These are phyloP conservation scores for Plasmodium ovale DNA, from an alignment of 169 alveolate species.

Conservation along the genomic window DNA sequence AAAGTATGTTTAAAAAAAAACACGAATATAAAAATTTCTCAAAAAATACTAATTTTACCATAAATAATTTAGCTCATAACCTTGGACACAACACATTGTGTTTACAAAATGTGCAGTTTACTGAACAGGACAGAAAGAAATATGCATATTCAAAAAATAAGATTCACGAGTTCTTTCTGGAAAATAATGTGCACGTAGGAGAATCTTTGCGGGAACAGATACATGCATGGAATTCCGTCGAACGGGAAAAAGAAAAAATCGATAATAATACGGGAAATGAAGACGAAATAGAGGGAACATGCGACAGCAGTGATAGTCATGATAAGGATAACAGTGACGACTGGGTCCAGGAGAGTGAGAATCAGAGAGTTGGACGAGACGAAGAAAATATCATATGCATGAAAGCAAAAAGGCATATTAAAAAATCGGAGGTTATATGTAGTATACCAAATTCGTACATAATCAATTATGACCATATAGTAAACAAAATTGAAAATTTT, in stretches of 20 bases:
- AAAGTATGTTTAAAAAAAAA: slow-evolving; percentile 8
- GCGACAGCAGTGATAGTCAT: not conserved
- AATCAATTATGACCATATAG: slow-evolving; percentile 35
- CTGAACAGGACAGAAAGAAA: slow-evolving; percentile 26
- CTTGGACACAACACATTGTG: not conserved
- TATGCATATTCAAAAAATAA: slow-evolving; percentile 53
- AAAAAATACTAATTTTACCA: slow-evolving; percentile 18
- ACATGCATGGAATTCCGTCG: not conserved
- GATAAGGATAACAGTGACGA: not conserved
- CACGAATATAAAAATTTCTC: slow-evolving; percentile 25
- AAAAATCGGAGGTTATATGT: slow-evolving; percentile 20
- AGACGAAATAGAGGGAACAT: not conserved
- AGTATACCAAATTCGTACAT: slow-evolving; percentile 45
- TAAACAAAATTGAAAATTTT: slow-evolving; percentile 36
- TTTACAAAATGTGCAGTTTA: slow-evolving; percentile 45
- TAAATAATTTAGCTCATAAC: slow-evolving; percentile 14
- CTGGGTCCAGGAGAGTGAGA: not conserved
- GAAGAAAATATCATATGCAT: slow-evolving; percentile 32
- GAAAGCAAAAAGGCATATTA: slow-evolving; percentile 34
- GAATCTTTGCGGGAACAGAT: not conserved
- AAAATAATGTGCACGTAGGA: slow-evolving; percentile 1
- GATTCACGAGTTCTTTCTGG: slow-evolving; percentile 26
- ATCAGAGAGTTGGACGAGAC: not conserved
- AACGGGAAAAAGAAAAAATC: not conserved
- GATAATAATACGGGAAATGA: not conserved